These are phyloP conservation scores for Trametes cinnabarina DNA, from an alignment of 768 basidiomycete genomes.

Conservation along the genomic window DNA sequence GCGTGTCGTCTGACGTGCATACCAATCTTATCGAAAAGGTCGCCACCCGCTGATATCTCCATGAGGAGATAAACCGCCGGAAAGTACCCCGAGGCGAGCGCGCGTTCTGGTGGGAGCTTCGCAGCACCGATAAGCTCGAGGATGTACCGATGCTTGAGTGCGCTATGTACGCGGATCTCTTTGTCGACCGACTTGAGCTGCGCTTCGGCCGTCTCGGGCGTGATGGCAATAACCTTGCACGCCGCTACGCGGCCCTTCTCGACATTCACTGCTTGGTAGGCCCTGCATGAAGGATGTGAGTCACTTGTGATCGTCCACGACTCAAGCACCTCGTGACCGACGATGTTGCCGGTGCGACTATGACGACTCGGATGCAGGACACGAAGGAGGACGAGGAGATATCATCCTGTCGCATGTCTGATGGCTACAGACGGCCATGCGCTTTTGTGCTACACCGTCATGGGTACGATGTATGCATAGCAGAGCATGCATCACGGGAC, in stretches of 20 bases:
- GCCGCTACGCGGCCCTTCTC: slow-evolving; percentile 69
- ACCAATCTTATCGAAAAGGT: slow-evolving; percentile 99
- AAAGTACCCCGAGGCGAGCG: slow-evolving; percentile 41
- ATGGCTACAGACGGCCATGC: no score
- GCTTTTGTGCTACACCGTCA: no score
- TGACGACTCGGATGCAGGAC: no score
- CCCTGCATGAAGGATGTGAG: slow-evolving; percentile 44
- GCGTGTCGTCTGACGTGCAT: slow-evolving; percentile 12
- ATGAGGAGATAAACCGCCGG: slow-evolving; percentile 91
- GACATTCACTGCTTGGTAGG: slow-evolving; percentile 78
- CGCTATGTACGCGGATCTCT: slow-evolving; percentile 87
- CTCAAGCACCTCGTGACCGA: background rate
- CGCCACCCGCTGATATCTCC: slow-evolving; percentile 90
- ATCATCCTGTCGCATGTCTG: no score
- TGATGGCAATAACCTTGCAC: slow-evolving; percentile 79
- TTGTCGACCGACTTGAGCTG: slow-evolving; percentile 83
- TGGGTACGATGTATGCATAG: background rate
- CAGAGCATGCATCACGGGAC: no score
- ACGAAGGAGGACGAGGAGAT: no score
- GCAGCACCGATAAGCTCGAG: slow-evolving; percentile 81
- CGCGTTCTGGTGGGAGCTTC: slow-evolving; percentile 37
- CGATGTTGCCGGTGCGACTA: background rate
- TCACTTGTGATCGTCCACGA: background rate
- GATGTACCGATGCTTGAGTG: slow-evolving; percentile 74
- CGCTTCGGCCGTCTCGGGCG: slow-evolving; percentile 56